Evolutionary conservation across 495 filamentous ascomycete genomes (phyloP).

Genomic region (Tuber umbilicatum): DNA sequence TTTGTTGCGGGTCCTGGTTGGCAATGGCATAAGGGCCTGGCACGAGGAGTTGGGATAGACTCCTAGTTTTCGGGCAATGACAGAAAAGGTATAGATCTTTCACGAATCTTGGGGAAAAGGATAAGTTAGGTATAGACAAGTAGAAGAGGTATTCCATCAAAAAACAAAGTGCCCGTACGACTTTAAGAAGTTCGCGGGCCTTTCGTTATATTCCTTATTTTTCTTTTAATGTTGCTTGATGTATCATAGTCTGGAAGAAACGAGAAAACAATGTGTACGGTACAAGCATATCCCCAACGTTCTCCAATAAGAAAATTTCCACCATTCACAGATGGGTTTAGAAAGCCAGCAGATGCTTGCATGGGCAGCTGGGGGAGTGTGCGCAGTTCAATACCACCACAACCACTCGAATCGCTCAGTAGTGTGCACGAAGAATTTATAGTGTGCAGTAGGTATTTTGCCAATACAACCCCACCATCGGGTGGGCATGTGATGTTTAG

Average conservation of each 20-base stretch:
- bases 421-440: background rate
- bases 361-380: background rate
- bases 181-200: background rate
- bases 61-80: background rate
- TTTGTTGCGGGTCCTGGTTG: background rate
- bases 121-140: background rate
- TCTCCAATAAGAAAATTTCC: background rate
- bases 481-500: background rate
- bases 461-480: background rate
- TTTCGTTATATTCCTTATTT: background rate
- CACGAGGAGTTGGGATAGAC: background rate
- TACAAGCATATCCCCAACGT: background rate
- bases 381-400: background rate
- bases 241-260: background rate
- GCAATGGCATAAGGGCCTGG: background rate
- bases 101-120: background rate
- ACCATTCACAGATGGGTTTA: background rate
- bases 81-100: background rate
- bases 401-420: background rate
- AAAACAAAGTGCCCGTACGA: background rate
- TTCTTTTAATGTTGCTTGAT: background rate
- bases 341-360: background rate
- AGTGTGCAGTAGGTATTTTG: background rate
- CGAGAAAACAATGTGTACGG: background rate
- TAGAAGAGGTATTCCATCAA: background rate